Evolutionary conservation across 1,139 yeast genomes (phyloP).

Genomic region (Diutina sp.): DNA sequence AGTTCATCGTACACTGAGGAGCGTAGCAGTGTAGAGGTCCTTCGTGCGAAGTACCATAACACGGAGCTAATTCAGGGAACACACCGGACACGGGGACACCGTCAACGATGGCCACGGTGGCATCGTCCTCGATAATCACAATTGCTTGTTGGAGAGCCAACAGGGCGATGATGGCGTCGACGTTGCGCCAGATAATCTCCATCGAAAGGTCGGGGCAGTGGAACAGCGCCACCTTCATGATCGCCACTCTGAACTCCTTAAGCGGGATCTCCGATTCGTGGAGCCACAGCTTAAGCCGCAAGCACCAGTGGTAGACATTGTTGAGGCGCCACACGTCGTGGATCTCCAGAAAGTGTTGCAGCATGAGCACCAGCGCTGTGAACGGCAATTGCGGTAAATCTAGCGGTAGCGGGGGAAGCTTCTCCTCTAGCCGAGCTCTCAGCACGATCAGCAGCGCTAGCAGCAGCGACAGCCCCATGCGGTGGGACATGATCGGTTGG

Average conservation of each 20-base stretch:
- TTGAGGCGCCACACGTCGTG: conserved; percentile 24
- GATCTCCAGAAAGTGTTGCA: conserved; percentile 31
- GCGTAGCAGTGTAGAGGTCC: conserved; percentile 21
- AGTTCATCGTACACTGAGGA: conserved; percentile 23
- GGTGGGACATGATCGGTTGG: conserved; percentile 11
- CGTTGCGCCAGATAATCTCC: conserved; percentile 43
- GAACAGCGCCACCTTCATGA: conserved; percentile 38
- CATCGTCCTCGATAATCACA: not conserved
- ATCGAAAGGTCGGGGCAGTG: conserved; percentile 38
- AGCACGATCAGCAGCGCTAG: conserved; percentile 3
- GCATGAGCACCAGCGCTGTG: conserved; percentile 34
- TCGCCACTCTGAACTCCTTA: conserved; percentile 37
- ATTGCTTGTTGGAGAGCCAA: conserved; percentile 14
- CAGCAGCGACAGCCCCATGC: conserved; percentile 4
- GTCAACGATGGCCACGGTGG: not conserved
- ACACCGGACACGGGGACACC: not conserved
- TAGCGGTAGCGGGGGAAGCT: conserved; percentile 37
- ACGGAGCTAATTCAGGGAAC: not conserved
- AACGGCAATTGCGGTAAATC: conserved; percentile 50
- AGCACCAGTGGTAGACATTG: conserved; percentile 37
- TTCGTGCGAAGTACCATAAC: not conserved
- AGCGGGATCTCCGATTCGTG: conserved; percentile 37
- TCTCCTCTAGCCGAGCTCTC: conserved; percentile 9
- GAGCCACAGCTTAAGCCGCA: conserved; percentile 36
- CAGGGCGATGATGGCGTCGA: conserved; percentile 37